These are phyloP conservation scores for Earliella scabrosa DNA, from an alignment of 1,284 basidiomycete genomes.

Conservation along the genomic window DNA sequence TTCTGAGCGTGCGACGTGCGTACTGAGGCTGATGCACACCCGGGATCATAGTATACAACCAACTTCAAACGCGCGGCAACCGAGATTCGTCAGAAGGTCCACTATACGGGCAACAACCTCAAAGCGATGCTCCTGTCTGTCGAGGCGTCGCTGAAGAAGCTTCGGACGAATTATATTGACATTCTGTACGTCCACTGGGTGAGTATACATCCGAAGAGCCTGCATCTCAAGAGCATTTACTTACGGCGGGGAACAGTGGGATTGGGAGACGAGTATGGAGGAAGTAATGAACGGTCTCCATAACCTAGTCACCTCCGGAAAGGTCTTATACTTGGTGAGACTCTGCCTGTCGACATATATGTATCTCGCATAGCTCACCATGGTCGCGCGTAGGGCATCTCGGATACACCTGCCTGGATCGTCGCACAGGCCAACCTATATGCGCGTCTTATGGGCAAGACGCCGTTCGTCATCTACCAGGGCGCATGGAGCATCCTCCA, in stretches of 20 bases:
- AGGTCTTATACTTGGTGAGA: not conserved
- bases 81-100: slow-evolving; percentile 29
- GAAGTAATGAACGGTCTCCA: slow-evolving; percentile 53
- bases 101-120: slow-evolving; percentile 41
- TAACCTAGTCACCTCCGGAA: slow-evolving; percentile 37
- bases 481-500: slow-evolving; percentile 54
- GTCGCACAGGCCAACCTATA: slow-evolving; percentile 34
- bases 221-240: slow-evolving; percentile 20
- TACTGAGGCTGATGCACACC: not conserved
- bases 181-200: slow-evolving; percentile 38
- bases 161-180: slow-evolving; percentile 48
- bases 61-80: slow-evolving; percentile 30
- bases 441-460: slow-evolving; percentile 44
- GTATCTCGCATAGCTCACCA: not conserved
- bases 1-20: too few relatives aligned
- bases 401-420: slow-evolving; percentile 36
- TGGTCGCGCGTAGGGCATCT: slow-evolving; percentile 27
- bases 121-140: slow-evolving; percentile 40
- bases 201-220: slow-evolving; percentile 15
- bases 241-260: slow-evolving; percentile 29
- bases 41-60: slow-evolving; percentile 36
- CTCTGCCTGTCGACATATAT: slow-evolving; percentile 42
- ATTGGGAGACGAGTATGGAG: slow-evolving; percentile 44
- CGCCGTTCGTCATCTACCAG: slow-evolving; percentile 58
- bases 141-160: slow-evolving; percentile 44